phyloP scores from a whole-genome alignment of 306 rosid species.

The Lithocarpus polystachyus region DNA sequence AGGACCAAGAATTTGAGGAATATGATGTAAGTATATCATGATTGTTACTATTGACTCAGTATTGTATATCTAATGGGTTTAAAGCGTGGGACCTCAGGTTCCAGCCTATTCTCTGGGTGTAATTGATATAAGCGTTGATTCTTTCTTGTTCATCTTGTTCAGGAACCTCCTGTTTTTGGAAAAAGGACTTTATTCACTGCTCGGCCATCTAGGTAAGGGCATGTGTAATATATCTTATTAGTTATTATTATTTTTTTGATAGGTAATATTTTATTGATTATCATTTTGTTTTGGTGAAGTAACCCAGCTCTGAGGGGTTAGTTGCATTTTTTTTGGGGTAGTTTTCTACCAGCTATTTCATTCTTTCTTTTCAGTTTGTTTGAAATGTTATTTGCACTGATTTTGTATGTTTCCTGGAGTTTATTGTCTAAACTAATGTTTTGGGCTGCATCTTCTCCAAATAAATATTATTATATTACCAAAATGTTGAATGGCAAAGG shows the following conservation, averaged over 20 bases:
- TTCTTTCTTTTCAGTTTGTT: not conserved
- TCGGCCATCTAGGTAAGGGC: constrained; percentile 69
- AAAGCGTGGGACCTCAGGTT: constrained; percentile 16
- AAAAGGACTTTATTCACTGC: constrained; percentile 78
- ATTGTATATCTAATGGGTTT: constrained; percentile 12
- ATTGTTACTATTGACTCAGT: not conserved
- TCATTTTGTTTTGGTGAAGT: not conserved
- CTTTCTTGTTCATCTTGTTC: constrained; percentile 28
- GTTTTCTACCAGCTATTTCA: not conserved
- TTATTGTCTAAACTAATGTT: not conserved
- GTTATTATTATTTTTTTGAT: constrained; percentile 10
- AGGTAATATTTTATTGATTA: not conserved
- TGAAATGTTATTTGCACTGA: not conserved
- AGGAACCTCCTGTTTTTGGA: constrained; percentile 98
- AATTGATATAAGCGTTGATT: constrained; percentile 19
- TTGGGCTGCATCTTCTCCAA: not conserved
- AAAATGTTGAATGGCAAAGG: not conserved
- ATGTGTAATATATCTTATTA: not conserved
- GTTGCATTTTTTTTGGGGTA: not conserved
- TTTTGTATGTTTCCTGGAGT: not conserved
- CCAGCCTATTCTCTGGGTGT: constrained; percentile 15
- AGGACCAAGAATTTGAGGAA: constrained; percentile 90
- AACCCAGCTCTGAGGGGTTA: not conserved
- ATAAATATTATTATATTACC: not conserved
- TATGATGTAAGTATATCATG: constrained; percentile 67